A percentile compares a stretch with the other conserved stretches of the same genome.
phyloP scores from a whole-genome alignment of 768 basidiomycete genomes.

The Lactarius sanguifluus region DNA sequence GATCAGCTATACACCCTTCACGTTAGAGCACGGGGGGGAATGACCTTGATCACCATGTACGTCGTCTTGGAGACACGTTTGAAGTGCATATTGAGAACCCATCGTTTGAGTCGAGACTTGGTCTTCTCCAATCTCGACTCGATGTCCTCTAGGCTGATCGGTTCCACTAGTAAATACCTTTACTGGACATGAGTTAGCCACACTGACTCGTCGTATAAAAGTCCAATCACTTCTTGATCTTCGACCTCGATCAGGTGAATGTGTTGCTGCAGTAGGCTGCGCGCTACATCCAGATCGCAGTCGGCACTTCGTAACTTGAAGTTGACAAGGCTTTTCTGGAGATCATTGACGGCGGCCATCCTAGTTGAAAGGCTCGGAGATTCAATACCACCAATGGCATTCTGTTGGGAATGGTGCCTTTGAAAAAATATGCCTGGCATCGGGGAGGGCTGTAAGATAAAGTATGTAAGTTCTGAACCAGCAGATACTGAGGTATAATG shows the following conservation, averaged over 20 bases:
- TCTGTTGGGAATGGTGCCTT: not conserved
- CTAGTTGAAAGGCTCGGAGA: not conserved
- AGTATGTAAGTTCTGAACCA: not conserved
- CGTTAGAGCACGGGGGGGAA: not conserved
- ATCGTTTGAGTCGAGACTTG: not conserved
- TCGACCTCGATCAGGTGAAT: not conserved
- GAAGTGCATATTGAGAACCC: not conserved
- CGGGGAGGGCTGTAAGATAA: not conserved
- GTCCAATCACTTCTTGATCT: not conserved
- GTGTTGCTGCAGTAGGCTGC: not conserved
- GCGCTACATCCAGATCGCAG: not conserved
- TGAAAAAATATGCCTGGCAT: not conserved
- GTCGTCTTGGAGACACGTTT: constrained; percentile 25
- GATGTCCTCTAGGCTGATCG: not conserved
- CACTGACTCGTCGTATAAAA: constrained; percentile 1
- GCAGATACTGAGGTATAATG: not conserved
- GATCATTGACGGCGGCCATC: not conserved
- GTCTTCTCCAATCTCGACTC: not conserved
- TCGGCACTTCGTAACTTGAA: not conserved
- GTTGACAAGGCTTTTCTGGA: not conserved
- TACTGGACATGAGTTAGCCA: not conserved
- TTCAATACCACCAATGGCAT: not conserved
- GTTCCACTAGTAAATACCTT: not conserved
- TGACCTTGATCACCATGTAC: constrained; percentile 35
- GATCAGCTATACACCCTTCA: not conserved